These are phyloP conservation scores for Trypanosoma mega DNA, from an alignment of 208 protist genomes.

Conservation along the genomic window DNA sequence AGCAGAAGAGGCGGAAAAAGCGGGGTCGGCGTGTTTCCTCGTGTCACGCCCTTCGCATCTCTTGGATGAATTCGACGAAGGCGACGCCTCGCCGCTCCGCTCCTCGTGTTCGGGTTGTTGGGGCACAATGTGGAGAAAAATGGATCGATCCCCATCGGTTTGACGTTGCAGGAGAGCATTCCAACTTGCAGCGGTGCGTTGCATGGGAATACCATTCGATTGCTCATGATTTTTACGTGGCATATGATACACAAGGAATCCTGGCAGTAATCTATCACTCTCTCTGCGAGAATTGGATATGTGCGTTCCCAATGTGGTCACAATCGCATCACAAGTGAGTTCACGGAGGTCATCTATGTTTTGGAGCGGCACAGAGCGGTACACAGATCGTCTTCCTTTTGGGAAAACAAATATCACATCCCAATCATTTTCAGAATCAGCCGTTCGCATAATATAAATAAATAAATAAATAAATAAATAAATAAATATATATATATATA, in stretches of 20 bases:
- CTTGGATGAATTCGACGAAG: too few relatives aligned
- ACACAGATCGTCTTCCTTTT: conserved; percentile 2
- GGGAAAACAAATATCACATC: conserved; percentile 21
- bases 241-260: conserved; percentile 15
- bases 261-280: conserved; percentile 7
- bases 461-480: conserved; percentile 2
- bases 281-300: not conserved
- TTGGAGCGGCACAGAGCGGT: conserved; percentile 10
- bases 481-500: conserved; percentile 17
- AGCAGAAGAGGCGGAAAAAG: too few relatives aligned
- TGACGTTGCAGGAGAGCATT: conserved; percentile 4
- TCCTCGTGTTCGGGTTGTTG: not conserved
- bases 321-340: conserved; percentile 10
- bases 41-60: too few relatives aligned
- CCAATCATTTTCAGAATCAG: not conserved
- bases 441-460: not conserved
- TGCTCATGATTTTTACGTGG: not conserved
- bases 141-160: not conserved
- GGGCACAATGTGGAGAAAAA: conserved; percentile 8
- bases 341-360: conserved; percentile 9
- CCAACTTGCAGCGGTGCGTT: conserved; percentile 1
- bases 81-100: too few relatives aligned
- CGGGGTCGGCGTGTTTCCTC: too few relatives aligned
- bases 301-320: conserved; percentile 1
- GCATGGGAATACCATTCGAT: not conserved